These are phyloP conservation scores for Epicoccum sorghinum DNA, from an alignment of 2,329 filamentous ascomycete genomes.

Conservation along the genomic window DNA sequence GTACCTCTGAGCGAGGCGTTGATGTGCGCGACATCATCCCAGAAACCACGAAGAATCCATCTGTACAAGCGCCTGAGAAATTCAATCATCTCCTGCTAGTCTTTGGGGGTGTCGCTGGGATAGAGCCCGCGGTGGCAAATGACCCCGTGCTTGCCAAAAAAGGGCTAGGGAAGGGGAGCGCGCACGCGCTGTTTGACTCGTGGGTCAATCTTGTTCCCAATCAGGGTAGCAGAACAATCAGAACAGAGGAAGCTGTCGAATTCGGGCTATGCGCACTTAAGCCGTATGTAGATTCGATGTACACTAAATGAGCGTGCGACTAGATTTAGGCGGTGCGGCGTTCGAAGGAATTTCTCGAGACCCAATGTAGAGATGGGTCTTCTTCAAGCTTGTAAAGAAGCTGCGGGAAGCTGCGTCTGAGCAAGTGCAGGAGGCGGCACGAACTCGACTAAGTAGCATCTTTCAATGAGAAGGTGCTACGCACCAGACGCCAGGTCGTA, in stretches of 20 bases:
- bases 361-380: too few species aligned
- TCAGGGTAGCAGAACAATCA: constrained; percentile 81
- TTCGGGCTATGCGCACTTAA: constrained; percentile 74
- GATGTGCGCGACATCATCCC: constrained; percentile 50
- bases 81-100: constrained; percentile 79
- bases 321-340: too few species aligned
- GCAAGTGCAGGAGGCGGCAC: too few species aligned
- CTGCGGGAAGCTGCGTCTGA: too few species aligned
- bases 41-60: constrained; percentile 1
- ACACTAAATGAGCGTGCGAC: constrained; percentile 1
- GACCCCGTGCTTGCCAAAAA: constrained; percentile 65
- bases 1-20: constrained; percentile 78
- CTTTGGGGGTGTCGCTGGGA: constrained; percentile 79
- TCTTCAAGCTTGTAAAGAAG: too few species aligned
- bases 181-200: constrained; percentile 76
- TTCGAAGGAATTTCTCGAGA: too few species aligned
- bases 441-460: too few species aligned
- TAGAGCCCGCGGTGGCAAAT: constrained; percentile 74
- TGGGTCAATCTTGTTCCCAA: constrained; percentile 83
- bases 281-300: constrained; percentile 43
- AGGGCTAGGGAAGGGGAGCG: constrained; percentile 68
- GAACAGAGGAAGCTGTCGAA: constrained; percentile 83
- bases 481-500: too few species aligned
- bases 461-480: too few species aligned
- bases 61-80: constrained; percentile 36